A percentile compares a stretch with the other conserved stretches of the same genome.
phyloP scores from a whole-genome alignment of 768 basidiomycete species.

The Thelephora ganbajun region DNA sequence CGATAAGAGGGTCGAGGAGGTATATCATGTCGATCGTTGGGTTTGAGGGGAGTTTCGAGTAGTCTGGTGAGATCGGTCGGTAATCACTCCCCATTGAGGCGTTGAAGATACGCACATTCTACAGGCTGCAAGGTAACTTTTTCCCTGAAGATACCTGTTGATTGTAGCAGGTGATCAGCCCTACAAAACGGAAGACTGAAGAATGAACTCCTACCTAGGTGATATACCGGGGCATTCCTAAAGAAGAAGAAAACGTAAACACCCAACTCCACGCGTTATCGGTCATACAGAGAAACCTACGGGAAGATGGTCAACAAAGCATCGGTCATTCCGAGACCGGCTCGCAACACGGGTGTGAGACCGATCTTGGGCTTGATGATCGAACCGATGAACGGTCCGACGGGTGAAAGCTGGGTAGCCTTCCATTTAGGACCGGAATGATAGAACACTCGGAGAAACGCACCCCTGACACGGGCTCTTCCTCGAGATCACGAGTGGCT shows the following conservation, averaged over 20 bases:
- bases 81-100: background rate
- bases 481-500: constrained; percentile 55
- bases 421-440: constrained; percentile 1
- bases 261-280: background rate
- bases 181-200: background rate
- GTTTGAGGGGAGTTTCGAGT: constrained; percentile 72
- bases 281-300: constrained; percentile 25
- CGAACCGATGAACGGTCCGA: constrained; percentile 68
- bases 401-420: constrained; percentile 51
- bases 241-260: background rate
- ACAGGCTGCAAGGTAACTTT: constrained; percentile 81
- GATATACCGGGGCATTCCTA: constrained; percentile 76
- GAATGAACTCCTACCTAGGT: constrained; percentile 40
- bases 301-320: constrained; percentile 78
- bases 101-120: constrained; percentile 45
- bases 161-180: background rate
- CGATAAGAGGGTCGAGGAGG: constrained; percentile 84
- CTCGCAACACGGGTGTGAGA: constrained; percentile 82
- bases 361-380: constrained; percentile 67
- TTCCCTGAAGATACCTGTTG: constrained; percentile 51
- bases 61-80: constrained; percentile 35
- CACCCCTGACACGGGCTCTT: constrained; percentile 52
- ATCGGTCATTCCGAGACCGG: constrained; percentile 89
- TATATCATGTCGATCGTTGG: constrained; percentile 75
- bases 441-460: constrained; percentile 11